phyloP scores from a whole-genome alignment of 176 grass and related monocot species.

The Leersia perrieri region DNA sequence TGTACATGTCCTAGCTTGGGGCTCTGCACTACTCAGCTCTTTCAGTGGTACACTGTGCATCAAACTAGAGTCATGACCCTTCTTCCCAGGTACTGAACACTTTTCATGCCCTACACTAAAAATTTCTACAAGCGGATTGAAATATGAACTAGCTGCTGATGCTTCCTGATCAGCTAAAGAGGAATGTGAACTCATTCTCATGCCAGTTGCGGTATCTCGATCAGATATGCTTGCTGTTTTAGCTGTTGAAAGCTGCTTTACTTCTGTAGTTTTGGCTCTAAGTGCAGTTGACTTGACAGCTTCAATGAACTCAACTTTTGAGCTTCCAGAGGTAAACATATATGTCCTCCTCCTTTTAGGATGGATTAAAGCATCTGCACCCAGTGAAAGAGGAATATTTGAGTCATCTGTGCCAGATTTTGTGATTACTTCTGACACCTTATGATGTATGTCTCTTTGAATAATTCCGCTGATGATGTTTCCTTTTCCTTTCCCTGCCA shows the following conservation, averaged over 20 bases:
- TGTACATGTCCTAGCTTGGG: constrained; percentile 29
- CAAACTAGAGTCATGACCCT: constrained; percentile 27
- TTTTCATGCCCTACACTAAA: background rate
- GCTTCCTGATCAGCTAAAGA: constrained; percentile 21
- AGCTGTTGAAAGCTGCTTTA: constrained; percentile 23
- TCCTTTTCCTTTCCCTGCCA: constrained; percentile 30
- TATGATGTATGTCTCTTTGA: constrained; percentile 22
- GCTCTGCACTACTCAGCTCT: constrained; percentile 24
- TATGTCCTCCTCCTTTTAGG: constrained; percentile 54
- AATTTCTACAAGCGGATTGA: constrained; percentile 21
- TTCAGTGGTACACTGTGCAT: constrained; percentile 29
- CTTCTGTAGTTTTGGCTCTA: constrained; percentile 31
- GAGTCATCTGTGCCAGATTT: constrained; percentile 25
- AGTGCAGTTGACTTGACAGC: constrained; percentile 16
- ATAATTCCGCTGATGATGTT: constrained; percentile 2
- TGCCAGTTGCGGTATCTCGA: constrained; percentile 34
- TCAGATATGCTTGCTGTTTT: constrained; percentile 26
- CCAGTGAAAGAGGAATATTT: constrained; percentile 25
- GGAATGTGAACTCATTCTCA: constrained; percentile 35
- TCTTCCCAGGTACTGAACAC: constrained; percentile 21
- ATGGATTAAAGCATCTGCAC: constrained; percentile 36
- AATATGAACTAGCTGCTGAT: constrained; percentile 1
- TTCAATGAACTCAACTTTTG: constrained; percentile 37
- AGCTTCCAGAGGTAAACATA: constrained; percentile 41
- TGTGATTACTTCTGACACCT: constrained; percentile 23